Percentiles rank a stretch among this genome's conserved stretches.
Evolutionary conservation across 352 stramenopile genomes (phyloP).

Genomic region (Globisporangium ultimum): DNA sequence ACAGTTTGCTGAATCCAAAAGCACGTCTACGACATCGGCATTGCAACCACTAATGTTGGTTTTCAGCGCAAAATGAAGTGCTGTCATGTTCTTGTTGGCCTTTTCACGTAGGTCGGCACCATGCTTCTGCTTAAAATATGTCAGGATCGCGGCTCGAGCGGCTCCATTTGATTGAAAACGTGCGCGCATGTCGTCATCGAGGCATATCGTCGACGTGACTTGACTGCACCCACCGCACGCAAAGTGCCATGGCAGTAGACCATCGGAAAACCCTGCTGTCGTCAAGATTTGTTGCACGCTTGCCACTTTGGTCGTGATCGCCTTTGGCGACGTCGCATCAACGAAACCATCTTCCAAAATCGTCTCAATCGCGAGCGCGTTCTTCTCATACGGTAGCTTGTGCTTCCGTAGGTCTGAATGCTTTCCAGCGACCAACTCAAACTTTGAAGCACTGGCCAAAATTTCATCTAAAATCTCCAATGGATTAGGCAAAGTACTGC

Average conservation of each 20-base stretch:
- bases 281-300: slow-evolving; percentile 29
- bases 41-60: slow-evolving; percentile 50
- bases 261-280: slow-evolving; percentile 22
- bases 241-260: slow-evolving; percentile 60
- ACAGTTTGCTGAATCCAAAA: slow-evolving; percentile 23
- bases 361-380: slow-evolving; percentile 46
- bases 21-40: slow-evolving; percentile 36
- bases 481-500: slow-evolving; percentile 2
- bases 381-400: slow-evolving; percentile 47
- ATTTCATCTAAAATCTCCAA: slow-evolving; percentile 33
- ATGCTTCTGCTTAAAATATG: slow-evolving; percentile 28
- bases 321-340: slow-evolving; percentile 26
- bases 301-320: slow-evolving; percentile 35
- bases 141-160: slow-evolving; percentile 35
- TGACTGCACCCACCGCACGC: slow-evolving; percentile 51
- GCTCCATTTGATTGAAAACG: slow-evolving; percentile 36
- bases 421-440: slow-evolving; percentile 24
- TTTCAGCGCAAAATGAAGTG: slow-evolving; percentile 48
- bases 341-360: slow-evolving; percentile 44
- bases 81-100: slow-evolving; percentile 33
- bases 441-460: slow-evolving; percentile 19
- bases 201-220: slow-evolving; percentile 28
- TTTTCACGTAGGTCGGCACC: slow-evolving; percentile 27
- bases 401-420: slow-evolving; percentile 56
- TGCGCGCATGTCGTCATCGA: slow-evolving; percentile 45